Conservation (phyloP, 148 eudicot genomes). For the Salicornia ramosissima region DNA sequence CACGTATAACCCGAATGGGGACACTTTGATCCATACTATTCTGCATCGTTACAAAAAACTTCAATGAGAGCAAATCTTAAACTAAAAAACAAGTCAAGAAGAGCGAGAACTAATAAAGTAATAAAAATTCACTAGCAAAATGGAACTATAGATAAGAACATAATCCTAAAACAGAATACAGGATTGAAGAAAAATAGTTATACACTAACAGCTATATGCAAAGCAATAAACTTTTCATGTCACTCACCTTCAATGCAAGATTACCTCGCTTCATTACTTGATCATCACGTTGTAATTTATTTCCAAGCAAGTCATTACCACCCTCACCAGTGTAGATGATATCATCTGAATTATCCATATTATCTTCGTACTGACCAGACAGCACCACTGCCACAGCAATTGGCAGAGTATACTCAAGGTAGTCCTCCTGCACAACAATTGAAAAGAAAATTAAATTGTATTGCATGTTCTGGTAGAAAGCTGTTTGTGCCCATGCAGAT, state of each 20-base stretch:
- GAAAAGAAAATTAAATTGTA: background rate
- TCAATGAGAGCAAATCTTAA: background rate
- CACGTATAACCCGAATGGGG: slow-evolving; percentile 68
- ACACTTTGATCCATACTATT: slow-evolving; percentile 50
- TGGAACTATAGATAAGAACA: background rate
- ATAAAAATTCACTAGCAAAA: background rate
- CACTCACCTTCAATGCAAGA: slow-evolving; percentile 59
- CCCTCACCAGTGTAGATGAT: slow-evolving; percentile 70
- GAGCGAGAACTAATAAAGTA: background rate
- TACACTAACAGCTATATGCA: background rate
- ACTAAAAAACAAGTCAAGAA: slow-evolving; percentile 2
- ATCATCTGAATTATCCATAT: slow-evolving; percentile 56
- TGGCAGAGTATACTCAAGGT: slow-evolving; percentile 37
- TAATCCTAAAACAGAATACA: background rate
- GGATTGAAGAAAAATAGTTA: background rate
- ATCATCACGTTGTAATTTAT: slow-evolving; percentile 45
- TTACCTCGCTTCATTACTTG: slow-evolving; percentile 60
- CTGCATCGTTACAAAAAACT: slow-evolving; percentile 29
- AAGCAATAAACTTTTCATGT: background rate
- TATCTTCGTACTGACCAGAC: slow-evolving; percentile 84
- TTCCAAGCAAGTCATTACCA: slow-evolving; percentile 61
- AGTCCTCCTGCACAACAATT: slow-evolving; percentile 26
- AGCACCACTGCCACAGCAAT: slow-evolving; percentile 56
- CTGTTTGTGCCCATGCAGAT: background rate
- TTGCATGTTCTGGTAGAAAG: background rate